Percentiles rank a stretch among this genome's conserved stretches.
Conservation (phyloP, 768 basidiomycete species). For the Xerocomellus chrysenteron region DNA sequence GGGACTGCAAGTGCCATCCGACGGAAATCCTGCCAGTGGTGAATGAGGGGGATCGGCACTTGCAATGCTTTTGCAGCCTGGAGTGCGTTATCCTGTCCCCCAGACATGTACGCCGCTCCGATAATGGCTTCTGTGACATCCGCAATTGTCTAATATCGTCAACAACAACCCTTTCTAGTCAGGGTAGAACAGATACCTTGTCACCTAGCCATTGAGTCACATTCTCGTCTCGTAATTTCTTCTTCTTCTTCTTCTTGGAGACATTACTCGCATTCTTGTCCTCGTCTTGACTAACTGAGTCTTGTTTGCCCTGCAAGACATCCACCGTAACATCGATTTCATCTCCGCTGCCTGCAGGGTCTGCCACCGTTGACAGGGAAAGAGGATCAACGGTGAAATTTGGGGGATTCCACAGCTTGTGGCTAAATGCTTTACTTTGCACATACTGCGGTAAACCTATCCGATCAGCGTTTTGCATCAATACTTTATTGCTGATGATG, state of each 20-base stretch:
- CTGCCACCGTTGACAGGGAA: constrained; percentile 10
- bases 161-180: constrained; percentile 3
- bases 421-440: constrained; percentile 66
- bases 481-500: constrained; percentile 72
- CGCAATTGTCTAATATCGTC: constrained; percentile 60
- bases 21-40: constrained; percentile 70
- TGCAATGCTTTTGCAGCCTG: constrained; percentile 62
- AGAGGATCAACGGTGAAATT: constrained; percentile 35
- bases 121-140: constrained; percentile 86
- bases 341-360: constrained; percentile 33
- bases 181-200: constrained; percentile 50
- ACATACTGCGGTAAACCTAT: constrained; percentile 71
- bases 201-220: constrained; percentile 65
- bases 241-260: constrained; percentile 44
- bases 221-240: constrained; percentile 41
- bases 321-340: constrained; percentile 19
- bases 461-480: constrained; percentile 54
- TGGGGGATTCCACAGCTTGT: constrained; percentile 66
- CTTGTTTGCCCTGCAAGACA: constrained; percentile 8
- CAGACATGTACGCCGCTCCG: constrained; percentile 76
- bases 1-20: constrained; percentile 45
- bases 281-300: constrained; percentile 13
- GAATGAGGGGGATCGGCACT: constrained; percentile 61
- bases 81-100: constrained; percentile 67
- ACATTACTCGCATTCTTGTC: constrained; percentile 3